Evolutionary conservation across 139 green algal species (phyloP).

Genomic region (Dunaliella primolecta): DNA sequence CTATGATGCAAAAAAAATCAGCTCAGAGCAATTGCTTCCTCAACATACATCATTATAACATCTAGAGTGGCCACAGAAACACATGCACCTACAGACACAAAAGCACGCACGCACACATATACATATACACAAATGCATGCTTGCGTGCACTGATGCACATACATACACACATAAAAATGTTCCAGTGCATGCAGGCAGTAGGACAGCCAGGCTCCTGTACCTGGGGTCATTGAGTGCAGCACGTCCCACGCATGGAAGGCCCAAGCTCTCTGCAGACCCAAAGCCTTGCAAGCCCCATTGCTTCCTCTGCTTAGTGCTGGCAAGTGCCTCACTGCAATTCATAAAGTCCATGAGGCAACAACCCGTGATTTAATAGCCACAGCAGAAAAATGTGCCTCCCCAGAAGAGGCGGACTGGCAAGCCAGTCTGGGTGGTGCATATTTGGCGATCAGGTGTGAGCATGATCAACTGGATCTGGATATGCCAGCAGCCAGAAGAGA

Average conservation of each 20-base stretch:
- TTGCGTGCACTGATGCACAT: too few relatives aligned
- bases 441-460: too few relatives aligned
- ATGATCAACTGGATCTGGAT: too few relatives aligned
- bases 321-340: neutral
- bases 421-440: too few relatives aligned
- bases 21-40: neutral
- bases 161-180: neutral
- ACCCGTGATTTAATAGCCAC: too few relatives aligned
- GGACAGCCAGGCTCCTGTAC: neutral
- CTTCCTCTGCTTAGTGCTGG: neutral
- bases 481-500: too few relatives aligned
- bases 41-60: too few relatives aligned
- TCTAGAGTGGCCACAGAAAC: too few relatives aligned
- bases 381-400: too few relatives aligned
- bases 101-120: neutral
- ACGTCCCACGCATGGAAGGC: neutral
- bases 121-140: neutral
- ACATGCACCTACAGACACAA: neutral
- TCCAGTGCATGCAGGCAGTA: neutral
- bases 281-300: constrained; percentile 13
- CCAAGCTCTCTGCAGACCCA: constrained; percentile 1
- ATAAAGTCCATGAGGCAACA: too few relatives aligned
- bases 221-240: neutral
- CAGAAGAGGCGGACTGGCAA: too few relatives aligned
- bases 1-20: neutral